Conservation (phyloP, 2,329 filamentous ascomycete species). For the Fusarium sp. region DNA sequence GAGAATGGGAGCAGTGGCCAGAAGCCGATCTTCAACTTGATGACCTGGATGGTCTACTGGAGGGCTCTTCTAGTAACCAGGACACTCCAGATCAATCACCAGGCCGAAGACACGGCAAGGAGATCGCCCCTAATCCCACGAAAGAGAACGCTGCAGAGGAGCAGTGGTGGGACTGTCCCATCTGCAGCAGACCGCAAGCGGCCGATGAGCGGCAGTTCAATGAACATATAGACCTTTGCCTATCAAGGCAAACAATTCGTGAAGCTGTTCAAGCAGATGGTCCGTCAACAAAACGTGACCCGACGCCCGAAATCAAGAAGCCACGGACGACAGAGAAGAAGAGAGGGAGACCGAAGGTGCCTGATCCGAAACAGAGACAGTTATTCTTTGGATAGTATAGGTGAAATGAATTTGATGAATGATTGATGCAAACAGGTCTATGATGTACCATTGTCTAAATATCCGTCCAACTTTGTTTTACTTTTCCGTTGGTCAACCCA, state of each 20-base stretch:
- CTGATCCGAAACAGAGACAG: conserved; percentile 63
- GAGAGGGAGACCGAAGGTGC: conserved; percentile 49
- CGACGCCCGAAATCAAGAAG: conserved; percentile 54
- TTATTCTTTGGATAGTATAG: conserved; percentile 61
- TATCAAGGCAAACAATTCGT: conserved; percentile 87
- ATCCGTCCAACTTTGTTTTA: conserved; percentile 5
- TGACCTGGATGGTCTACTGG: conserved; percentile 29
- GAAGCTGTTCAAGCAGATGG: conserved; percentile 76
- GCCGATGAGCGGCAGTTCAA: conserved; percentile 86
- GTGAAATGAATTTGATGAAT: conserved; percentile 2
- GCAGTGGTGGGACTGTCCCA: conserved; percentile 85
- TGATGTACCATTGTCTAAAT: conserved; percentile 1
- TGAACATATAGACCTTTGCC: conserved; percentile 89
- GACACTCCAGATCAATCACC: conserved; percentile 11
- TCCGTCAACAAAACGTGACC: conserved; percentile 42
- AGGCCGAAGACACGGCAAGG: conserved; percentile 59
- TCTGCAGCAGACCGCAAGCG: conserved; percentile 81
- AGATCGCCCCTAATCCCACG: conserved; percentile 61
- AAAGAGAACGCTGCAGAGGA: conserved; percentile 52
- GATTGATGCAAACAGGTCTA: conserved; percentile 15
- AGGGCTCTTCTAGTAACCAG: conserved; percentile 20
- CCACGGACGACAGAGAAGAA: conserved; percentile 54
- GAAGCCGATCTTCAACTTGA: conserved; percentile 67
- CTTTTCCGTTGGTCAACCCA: conserved; percentile 7
- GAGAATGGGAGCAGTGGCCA: conserved; percentile 74